Evolutionary conservation across 495 filamentous ascomycete genomes (phyloP), one percentile per base, ranked within the genome.

Genomic region (Friedmanniomyces simplex): DNA sequence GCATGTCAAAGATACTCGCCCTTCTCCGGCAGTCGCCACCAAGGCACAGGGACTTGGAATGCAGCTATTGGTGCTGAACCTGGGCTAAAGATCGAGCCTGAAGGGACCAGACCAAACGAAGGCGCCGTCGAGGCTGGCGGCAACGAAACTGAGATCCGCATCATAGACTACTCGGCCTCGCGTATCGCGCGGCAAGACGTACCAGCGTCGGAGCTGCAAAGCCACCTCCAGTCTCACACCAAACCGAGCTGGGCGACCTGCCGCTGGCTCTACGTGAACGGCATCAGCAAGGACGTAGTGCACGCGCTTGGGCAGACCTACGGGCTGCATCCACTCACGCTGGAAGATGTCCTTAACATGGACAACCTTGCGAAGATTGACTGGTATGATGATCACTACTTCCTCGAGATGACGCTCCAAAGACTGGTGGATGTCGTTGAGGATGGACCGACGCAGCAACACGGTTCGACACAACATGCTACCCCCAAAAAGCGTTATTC

Each of bases 201-300:
- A 14, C 13, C 22, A 20, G 22, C 1, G 21, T 13, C 18, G 16
- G 49, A 49, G 6, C 48, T 58, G 18, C 14, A 41, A 34, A 18
- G 48, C 46, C 46, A 60, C 50, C 65, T 57, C 52, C 54, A 58
- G n/a, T 16, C 49, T 16, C 25, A 57, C 6, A 16, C 2, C 45
- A 58, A 58, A 24, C 55, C 55, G 47, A 71, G 76, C 8, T 95
- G 89, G 89, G 84, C 81, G n/a, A 78, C 78, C 55, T 94, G 88
- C 60, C 78, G 91, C n/a, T 96, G 91, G 91, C 89, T 96, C 69
- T 95, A 87, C 65, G 84, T 94, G 63, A 95, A 95, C 68, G 89
- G 91, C 1, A 69, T 96, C 16, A 91, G 85, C 58, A 93, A 88
- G 87, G 88, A 95, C 70, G 88, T 95, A n/a, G 90, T 96, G 57